Evolutionary conservation across 2,329 filamentous ascomycete genomes (phyloP), one percentile per base, ranked within the genome.

Genomic region (Cladosporium cucumerinum): DNA sequence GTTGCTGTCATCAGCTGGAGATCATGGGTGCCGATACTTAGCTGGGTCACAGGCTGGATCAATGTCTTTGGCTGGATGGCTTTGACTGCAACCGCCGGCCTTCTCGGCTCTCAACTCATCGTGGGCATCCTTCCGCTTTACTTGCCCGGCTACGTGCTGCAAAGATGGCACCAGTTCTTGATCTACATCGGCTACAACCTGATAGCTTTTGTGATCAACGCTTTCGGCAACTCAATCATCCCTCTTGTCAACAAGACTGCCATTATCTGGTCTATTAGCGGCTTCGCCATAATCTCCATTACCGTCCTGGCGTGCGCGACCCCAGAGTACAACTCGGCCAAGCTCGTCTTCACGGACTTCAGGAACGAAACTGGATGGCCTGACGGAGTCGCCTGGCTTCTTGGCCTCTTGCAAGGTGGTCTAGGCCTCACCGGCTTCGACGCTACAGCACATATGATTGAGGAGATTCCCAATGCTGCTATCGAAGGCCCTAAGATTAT

Each of bases 11-110:
- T 91, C 67, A 82, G 84, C 34, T 88, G 86, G 81, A 81, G 82
- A 65, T 78, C 77, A 63, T 89, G 83, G 81, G 84, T 85, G 21
- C 85, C 86, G 0, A 79, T 86, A 54, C 82, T 91, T 12, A 88
- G 87, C 55, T 92, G 88, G 80, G 84, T 87, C 55, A 91, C 88
- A 0, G 89, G 89, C 30, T 92, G 89, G 88, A 90, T 88, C 74
- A 89, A 88, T 70, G 84, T 87, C 43, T 86, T 86, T n/a, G 89
- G 88, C 18, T 91, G 89, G 87, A 87, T 90, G 70, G 85, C 86
- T 11, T 77, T 92, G 61, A 87, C 86, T 5, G 89, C 89, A 8
- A 89, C 88, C 0, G 89, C 86, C 18, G 87, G 88, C 1, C 80
- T 91, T 25, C 81, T 92, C 5, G 88, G 86, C 14, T 89, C 86